Conservation (phyloP, 345 rosid species). For the Murraya koenigii region DNA sequence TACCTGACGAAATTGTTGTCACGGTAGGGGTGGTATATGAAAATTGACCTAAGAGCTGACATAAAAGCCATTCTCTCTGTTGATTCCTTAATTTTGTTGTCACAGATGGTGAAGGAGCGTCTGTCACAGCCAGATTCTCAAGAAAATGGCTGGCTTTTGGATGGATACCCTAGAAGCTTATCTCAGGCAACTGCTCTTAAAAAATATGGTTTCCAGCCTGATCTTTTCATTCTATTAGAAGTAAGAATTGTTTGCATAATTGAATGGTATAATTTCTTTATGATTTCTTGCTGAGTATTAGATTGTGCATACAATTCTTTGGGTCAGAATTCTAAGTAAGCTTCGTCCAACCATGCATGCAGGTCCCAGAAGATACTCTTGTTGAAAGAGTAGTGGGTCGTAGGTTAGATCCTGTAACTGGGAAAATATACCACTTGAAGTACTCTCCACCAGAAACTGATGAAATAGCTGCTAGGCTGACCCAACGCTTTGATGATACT, state of each 20-base stretch:
- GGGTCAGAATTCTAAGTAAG: neutral
- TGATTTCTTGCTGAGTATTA: neutral
- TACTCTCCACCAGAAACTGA: conserved; percentile 87
- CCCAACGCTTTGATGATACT: conserved; percentile 93
- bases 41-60: neutral
- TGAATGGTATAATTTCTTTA: neutral
- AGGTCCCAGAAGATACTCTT: conserved; percentile 90
- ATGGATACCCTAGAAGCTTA: conserved; percentile 92
- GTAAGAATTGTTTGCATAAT: conserved; percentile 38
- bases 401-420: conserved; percentile 88
- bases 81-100: conserved; percentile 19
- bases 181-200: conserved; percentile 86
- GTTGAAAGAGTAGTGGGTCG: conserved; percentile 94
- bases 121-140: conserved; percentile 65
- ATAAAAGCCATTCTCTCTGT: conserved; percentile 8
- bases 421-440: conserved; percentile 89
- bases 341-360: conserved; percentile 19
- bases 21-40: conserved; percentile 37
- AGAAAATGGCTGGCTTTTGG: conserved; percentile 92
- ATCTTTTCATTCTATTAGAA: conserved; percentile 79
- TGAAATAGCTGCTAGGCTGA: conserved; percentile 82
- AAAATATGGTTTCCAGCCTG: conserved; percentile 64
- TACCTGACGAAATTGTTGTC: conserved; percentile 76
- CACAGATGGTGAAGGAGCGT: conserved; percentile 87
- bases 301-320: neutral